Evolutionary conservation across 768 basidiomycete species (phyloP), one percentile per base, ranked within the genome.

Genomic region (Cubamyces lactineus): DNA sequence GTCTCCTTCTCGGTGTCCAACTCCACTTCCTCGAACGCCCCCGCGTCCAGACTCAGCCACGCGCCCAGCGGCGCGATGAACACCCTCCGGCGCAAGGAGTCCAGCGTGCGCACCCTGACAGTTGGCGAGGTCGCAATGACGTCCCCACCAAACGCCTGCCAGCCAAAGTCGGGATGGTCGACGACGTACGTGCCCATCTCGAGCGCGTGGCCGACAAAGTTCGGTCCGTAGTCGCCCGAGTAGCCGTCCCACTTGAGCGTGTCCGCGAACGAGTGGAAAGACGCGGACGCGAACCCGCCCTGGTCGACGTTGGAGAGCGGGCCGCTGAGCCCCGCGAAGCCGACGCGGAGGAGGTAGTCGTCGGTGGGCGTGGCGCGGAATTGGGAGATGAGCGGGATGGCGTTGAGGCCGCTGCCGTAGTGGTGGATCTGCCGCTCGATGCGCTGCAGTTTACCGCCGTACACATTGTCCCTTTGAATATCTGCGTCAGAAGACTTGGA

Each of bases 391-490:
- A 85, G 73, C n/a, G 83, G 83, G 23, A 84, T 75, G 5, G 83
- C 79, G 66, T 84, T 84, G 34, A 85, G 72, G 5, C 82, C 83
- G 65, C 80, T 82, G 30, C 83, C 83, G 64, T 85, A 85, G 67
- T 85, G 83, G 69, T 84, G 83, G 50, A 84, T 80, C 67, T 84
- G 83, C 6, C 83, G 78, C 68, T 85, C 84, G 60, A 82, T 81
- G 39, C 83, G 75, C 65, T 78, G 76, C 5, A 84, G 73, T 66
- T 85, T 84, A 1, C 82, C 83, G 16, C 80, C 84, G 55, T 84
- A 85, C 16, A 83, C 72, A 58, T 83, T 83, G 69, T 85, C 84
- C 84, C 82, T 84, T 57, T 17, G 15, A 59, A 49, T 45, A 52
- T 38, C 17, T 56, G 11, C 57, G 24, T 28, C 39, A 3, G 34